These are phyloP conservation scores for Trifolium repens DNA, from an alignment of 306 rosid genomes.

Conservation along the genomic window DNA sequence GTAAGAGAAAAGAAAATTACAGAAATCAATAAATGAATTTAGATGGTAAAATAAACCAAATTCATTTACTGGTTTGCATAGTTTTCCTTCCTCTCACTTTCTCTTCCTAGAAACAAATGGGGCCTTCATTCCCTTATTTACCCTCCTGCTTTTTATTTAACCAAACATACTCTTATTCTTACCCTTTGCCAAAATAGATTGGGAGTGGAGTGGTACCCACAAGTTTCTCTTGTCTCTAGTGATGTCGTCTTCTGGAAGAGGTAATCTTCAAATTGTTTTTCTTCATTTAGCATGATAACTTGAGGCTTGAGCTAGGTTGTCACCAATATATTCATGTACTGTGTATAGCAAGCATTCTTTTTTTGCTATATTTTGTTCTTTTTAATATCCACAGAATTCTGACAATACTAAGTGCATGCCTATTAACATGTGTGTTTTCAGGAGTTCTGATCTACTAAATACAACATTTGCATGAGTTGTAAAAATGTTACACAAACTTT, in stretches of 20 bases:
- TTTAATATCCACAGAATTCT: neutral
- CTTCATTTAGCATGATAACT: neutral
- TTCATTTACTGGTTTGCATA: too few species aligned
- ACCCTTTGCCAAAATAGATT: neutral
- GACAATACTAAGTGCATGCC: conserved; percentile 12
- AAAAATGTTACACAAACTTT: conserved; percentile 7
- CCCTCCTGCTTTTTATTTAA: too few species aligned
- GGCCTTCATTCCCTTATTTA: too few species aligned
- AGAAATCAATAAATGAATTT: too few species aligned
- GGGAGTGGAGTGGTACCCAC: neutral
- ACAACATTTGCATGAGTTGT: neutral
- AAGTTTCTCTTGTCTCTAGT: neutral
- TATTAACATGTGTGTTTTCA: neutral
- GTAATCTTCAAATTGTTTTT: neutral
- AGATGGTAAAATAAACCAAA: too few species aligned
- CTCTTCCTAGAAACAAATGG: too few species aligned
- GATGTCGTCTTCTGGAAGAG: conserved; percentile 31
- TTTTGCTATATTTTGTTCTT: neutral
- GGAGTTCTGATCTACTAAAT: neutral
- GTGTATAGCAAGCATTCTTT: neutral
- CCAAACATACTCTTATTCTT: too few species aligned
- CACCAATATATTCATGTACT: neutral
- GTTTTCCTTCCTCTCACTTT: too few species aligned
- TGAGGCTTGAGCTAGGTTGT: neutral
- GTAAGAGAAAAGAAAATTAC: too few species aligned